Percentiles rank a stretch among this genome's conserved stretches.
Evolutionary conservation across 192 early-diverging fungal species (phyloP).

Genomic region (Phlyctochytrium planicorne): DNA sequence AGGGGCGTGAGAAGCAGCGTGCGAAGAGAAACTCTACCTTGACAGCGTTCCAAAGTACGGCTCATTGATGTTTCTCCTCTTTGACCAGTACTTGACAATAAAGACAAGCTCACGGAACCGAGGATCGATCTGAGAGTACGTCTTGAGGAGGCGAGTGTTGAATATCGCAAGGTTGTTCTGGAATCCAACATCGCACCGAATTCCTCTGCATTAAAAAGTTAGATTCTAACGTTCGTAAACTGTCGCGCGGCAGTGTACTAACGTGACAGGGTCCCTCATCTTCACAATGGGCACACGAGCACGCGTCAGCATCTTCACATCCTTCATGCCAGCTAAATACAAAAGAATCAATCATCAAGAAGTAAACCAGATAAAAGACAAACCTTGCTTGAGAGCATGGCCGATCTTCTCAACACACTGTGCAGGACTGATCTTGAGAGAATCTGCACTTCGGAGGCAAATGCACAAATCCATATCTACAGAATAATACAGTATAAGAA

Average conservation of each 20-base stretch:
- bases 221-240: not conserved
- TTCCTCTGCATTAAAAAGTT: constrained; percentile 14
- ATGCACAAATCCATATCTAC: constrained; percentile 31
- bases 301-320: constrained; percentile 31
- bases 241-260: not conserved
- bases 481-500: constrained; percentile 5
- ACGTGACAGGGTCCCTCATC: constrained; percentile 27
- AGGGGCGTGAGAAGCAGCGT: not conserved
- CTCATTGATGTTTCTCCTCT: constrained; percentile 37
- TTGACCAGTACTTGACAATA: constrained; percentile 40
- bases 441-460: constrained; percentile 6
- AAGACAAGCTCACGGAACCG: constrained; percentile 28
- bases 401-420: constrained; percentile 38
- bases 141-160: constrained; percentile 31
- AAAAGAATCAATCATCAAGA: not conserved
- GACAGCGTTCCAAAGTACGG: constrained; percentile 35
- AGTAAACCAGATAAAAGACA: not conserved
- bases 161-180: constrained; percentile 28
- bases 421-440: constrained; percentile 10
- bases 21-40: constrained; percentile 23
- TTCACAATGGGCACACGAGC: constrained; percentile 43
- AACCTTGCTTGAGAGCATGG: constrained; percentile 28
- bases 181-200: constrained; percentile 30
- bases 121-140: constrained; percentile 33
- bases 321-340: constrained; percentile 15